Percentiles rank a stretch among this genome's conserved stretches.
phyloP scores from a whole-genome alignment of 371 early-diverging fungal species.

The Coemansia sp. region DNA sequence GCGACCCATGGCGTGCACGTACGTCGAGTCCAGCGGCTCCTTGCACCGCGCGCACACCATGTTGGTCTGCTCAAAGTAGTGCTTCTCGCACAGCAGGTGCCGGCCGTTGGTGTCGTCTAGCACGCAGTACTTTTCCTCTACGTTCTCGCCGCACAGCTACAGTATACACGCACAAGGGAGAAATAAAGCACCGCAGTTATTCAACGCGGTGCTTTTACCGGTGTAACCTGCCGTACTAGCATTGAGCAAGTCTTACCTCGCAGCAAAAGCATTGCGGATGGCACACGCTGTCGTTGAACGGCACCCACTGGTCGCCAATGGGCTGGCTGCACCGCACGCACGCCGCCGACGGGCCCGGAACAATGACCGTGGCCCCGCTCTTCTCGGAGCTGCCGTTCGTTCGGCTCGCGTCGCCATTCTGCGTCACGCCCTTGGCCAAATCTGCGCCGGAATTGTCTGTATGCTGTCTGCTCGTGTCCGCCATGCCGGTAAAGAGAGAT shows the following conservation, averaged over 20 bases:
- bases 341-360: slow-evolving; percentile 22
- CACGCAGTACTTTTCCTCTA: slow-evolving; percentile 51
- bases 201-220: background rate
- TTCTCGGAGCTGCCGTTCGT: slow-evolving; percentile 3
- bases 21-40: slow-evolving; percentile 84
- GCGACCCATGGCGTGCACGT: slow-evolving; percentile 87
- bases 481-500: background rate
- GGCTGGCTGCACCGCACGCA: slow-evolving; percentile 37
- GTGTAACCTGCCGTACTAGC: background rate
- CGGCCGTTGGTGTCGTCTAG: slow-evolving; percentile 39
- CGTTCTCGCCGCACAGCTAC: slow-evolving; percentile 48
- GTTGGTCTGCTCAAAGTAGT: slow-evolving; percentile 55
- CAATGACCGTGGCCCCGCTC: slow-evolving; percentile 22
- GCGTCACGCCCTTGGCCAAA: background rate
- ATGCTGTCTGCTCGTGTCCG: slow-evolving; percentile 4
- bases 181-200: slow-evolving; percentile 1
- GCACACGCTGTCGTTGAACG: slow-evolving; percentile 83
- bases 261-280: slow-evolving; percentile 94
- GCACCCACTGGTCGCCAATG: slow-evolving; percentile 73
- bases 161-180: background rate
- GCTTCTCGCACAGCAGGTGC: slow-evolving; percentile 50
- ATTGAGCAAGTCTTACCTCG: slow-evolving; percentile 60
- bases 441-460: background rate
- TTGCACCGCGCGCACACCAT: slow-evolving; percentile 90
- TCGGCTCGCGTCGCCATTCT: slow-evolving; percentile 5